A percentile compares a stretch with the other conserved stretches of the same genome.
These are phyloP conservation scores for Coemansia sp. DNA, from an alignment of 192 early-diverging fungal genomes.

Conservation along the genomic window DNA sequence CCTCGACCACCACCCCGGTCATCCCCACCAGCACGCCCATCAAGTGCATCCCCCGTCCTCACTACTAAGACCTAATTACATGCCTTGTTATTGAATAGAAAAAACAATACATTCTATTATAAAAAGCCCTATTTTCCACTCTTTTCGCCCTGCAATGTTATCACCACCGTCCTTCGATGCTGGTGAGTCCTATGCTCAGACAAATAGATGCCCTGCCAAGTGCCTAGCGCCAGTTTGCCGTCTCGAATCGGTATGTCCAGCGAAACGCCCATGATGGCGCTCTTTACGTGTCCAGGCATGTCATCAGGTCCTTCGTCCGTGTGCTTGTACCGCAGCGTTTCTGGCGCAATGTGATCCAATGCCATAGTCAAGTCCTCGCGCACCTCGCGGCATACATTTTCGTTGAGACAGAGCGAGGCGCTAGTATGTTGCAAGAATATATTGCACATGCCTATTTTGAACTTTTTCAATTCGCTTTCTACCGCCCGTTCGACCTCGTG, in stretches of 20 bases:
- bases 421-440: constrained; percentile 91
- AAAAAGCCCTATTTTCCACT: constrained; percentile 14
- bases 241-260: constrained; percentile 86
- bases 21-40: constrained; percentile 15
- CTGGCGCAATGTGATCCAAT: constrained; percentile 81
- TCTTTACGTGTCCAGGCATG: constrained; percentile 92
- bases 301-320: constrained; percentile 88
- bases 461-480: constrained; percentile 63
- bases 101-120: neutral
- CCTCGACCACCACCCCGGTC: constrained; percentile 4
- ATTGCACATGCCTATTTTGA: constrained; percentile 81
- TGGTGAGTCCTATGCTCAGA: constrained; percentile 72
- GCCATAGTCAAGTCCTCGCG: constrained; percentile 86
- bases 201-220: constrained; percentile 84
- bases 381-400: constrained; percentile 81
- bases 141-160: constrained; percentile 79
- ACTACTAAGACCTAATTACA: constrained; percentile 1
- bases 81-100: neutral
- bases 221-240: constrained; percentile 78
- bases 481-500: constrained; percentile 61
- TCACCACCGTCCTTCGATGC: constrained; percentile 64
- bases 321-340: constrained; percentile 76
- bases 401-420: constrained; percentile 87
- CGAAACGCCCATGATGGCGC: constrained; percentile 77
- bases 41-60: constrained; percentile 38